These are phyloP conservation scores for Ophiostoma sp. DNA, from an alignment of 2,329 filamentous ascomycete species.

Conservation along the genomic window DNA sequence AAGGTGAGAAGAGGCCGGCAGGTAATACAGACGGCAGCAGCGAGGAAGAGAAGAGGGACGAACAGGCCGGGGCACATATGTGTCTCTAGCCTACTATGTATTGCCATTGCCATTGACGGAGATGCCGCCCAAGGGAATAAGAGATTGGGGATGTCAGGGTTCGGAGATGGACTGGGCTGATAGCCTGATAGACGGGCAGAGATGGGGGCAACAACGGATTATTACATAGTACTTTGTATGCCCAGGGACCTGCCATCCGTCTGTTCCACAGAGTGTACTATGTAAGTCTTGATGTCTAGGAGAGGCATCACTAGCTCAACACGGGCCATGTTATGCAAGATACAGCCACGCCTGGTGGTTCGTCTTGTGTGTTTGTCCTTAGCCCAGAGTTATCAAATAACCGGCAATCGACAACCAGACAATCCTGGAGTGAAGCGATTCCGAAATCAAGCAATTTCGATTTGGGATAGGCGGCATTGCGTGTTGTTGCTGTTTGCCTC, in stretches of 20 bases:
- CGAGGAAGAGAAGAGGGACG: neutral
- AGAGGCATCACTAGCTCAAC: neutral
- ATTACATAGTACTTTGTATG: neutral
- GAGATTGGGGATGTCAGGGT: neutral
- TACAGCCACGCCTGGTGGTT: neutral
- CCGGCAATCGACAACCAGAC: too few relatives aligned
- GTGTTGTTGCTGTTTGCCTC: too few relatives aligned
- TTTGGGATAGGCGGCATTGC: too few relatives aligned
- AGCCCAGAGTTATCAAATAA: too few relatives aligned
- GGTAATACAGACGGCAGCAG: neutral
- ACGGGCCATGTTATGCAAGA: conserved; percentile 6
- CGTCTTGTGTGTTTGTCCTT: neutral
- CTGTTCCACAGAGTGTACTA: conserved; percentile 9
- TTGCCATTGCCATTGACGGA: neutral
- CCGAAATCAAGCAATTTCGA: too few relatives aligned
- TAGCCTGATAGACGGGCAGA: neutral
- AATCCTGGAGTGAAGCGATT: too few relatives aligned
- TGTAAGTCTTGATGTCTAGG: neutral
- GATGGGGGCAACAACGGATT: neutral
- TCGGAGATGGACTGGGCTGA: too few relatives aligned
- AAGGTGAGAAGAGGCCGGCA: neutral
- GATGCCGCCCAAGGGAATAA: neutral
- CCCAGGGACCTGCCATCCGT: neutral
- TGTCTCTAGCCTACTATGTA: neutral
- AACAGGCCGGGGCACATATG: neutral